These are phyloP conservation scores for Colletotrichum sojae DNA, from an alignment of 2,329 filamentous ascomycete genomes.

Conservation along the genomic window DNA sequence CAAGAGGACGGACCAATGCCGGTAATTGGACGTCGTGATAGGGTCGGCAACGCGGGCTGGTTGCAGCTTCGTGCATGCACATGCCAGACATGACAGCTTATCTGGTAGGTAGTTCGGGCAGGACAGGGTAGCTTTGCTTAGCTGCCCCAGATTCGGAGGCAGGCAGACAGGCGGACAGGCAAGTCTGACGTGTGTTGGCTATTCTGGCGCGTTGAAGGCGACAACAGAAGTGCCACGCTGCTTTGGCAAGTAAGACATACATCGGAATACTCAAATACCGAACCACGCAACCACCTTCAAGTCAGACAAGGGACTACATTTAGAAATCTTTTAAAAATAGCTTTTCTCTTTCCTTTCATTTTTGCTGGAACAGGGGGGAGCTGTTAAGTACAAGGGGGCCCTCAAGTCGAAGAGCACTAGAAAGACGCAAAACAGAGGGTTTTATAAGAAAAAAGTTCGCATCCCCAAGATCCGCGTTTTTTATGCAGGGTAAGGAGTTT, in stretches of 20 bases:
- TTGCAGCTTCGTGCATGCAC: conserved; percentile 5
- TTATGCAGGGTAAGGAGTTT: conserved; percentile 30
- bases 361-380: conserved; percentile 31
- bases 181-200: no score
- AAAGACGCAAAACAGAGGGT: conserved; percentile 33
- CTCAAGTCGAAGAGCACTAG: conserved; percentile 22
- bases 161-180: neutral
- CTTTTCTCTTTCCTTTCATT: conserved; percentile 31
- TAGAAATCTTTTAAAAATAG: conserved; percentile 10
- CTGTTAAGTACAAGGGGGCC: conserved; percentile 41
- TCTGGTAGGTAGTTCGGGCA: neutral
- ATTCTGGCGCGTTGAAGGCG: no score
- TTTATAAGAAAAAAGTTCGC: conserved; percentile 21
- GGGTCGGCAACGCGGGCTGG: neutral
- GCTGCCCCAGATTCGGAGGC: neutral
- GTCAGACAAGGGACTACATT: neutral
- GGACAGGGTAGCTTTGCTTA: neutral
- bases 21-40: conserved; percentile 12
- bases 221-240: no score
- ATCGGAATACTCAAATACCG: neutral
- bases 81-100: conserved; percentile 9
- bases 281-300: neutral
- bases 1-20: conserved; percentile 19
- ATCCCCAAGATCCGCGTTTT: conserved; percentile 33
- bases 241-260: neutral